phyloP scores from a whole-genome alignment of 805 yeast genomes.

The Lachancea sp. region DNA sequence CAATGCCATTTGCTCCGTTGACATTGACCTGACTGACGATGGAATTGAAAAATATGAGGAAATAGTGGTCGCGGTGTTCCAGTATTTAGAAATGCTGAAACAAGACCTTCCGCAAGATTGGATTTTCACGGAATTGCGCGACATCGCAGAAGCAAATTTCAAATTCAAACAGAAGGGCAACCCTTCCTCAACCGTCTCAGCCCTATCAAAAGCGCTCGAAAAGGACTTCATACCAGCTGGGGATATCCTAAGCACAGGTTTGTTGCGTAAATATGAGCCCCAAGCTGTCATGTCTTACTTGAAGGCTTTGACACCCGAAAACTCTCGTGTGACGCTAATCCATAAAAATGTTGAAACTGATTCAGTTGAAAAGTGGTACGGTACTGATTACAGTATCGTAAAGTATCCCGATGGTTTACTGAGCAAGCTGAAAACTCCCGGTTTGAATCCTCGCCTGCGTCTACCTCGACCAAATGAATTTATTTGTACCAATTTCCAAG shows the following conservation, averaged over 20 bases:
- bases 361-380: conserved; percentile 77
- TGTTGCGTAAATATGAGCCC: conserved; percentile 55
- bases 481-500: conserved; percentile 71
- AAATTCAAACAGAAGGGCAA: conserved; percentile 73
- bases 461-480: conserved; percentile 74
- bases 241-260: conserved; percentile 48
- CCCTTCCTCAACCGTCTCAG: conserved; percentile 67
- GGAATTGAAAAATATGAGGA: conserved; percentile 63
- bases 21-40: conserved; percentile 65
- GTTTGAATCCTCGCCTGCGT: conserved; percentile 36
- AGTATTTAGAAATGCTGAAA: conserved; percentile 61
- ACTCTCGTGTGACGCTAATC: conserved; percentile 53
- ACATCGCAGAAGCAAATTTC: conserved; percentile 62
- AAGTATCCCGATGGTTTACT: conserved; percentile 39
- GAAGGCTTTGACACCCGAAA: conserved; percentile 45
- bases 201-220: conserved; percentile 56
- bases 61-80: conserved; percentile 55
- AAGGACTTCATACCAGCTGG: conserved; percentile 56
- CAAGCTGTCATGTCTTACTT: conserved; percentile 45
- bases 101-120: conserved; percentile 62
- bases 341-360: conserved; percentile 47
- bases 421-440: conserved; percentile 29
- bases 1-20: conserved; percentile 59
- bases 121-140: conserved; percentile 71
- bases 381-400: conserved; percentile 62